Percentiles rank a stretch among this genome's conserved stretches.
Evolutionary conservation across 768 basidiomycete species (phyloP).

Genomic region (Russula foetens): DNA sequence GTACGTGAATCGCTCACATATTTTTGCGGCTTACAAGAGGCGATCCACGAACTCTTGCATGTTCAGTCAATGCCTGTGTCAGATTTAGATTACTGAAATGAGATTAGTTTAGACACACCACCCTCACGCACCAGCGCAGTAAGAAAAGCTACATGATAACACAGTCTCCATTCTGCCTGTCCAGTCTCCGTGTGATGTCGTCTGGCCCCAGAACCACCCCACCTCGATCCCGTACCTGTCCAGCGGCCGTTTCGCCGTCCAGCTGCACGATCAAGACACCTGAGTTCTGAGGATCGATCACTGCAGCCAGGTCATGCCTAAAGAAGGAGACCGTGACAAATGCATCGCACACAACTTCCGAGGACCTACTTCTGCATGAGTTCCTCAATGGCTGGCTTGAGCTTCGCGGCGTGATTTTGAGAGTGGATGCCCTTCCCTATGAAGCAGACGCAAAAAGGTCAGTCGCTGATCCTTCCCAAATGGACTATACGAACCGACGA

Average conservation of each 20-base stretch:
- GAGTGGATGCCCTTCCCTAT: conserved; percentile 87
- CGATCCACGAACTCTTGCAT: background rate
- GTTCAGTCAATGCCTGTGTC: too few species aligned
- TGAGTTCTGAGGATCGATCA: conserved; percentile 70
- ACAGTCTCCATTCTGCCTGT: conserved; percentile 46
- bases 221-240: conserved; percentile 12
- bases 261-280: conserved; percentile 82
- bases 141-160: conserved; percentile 48
- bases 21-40: background rate
- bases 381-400: conserved; percentile 87
- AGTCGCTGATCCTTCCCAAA: background rate
- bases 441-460: background rate
- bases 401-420: conserved; percentile 63
- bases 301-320: conserved; percentile 66
- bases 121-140: background rate
- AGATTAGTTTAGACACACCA: background rate
- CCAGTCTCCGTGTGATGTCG: conserved; percentile 49
- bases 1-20: background rate
- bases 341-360: background rate
- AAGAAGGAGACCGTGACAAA: background rate
- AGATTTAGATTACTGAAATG: background rate
- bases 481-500: conserved; percentile 58
- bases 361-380: conserved; percentile 65
- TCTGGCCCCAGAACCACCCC: conserved; percentile 42
- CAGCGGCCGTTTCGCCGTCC: conserved; percentile 32